Evolutionary conservation across 768 basidiomycete genomes (phyloP).

Genomic region (Harrya chromipes): DNA sequence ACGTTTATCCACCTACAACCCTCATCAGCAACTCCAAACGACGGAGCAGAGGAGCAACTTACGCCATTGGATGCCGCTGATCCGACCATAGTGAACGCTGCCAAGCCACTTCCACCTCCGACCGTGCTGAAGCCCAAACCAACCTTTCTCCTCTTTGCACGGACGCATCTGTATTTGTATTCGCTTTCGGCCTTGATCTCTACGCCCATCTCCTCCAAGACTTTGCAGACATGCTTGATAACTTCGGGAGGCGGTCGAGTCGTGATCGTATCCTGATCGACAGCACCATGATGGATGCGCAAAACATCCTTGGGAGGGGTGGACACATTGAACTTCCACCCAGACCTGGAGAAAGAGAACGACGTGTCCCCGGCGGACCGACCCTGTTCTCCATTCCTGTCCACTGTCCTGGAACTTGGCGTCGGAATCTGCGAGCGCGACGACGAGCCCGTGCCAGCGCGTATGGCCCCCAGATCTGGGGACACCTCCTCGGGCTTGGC

Average conservation of each 20-base stretch:
- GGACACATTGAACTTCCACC: constrained; percentile 33
- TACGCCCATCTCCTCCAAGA: constrained; percentile 86
- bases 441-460: constrained; percentile 22
- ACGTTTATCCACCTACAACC: constrained; percentile 75
- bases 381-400: constrained; percentile 18
- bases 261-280: constrained; percentile 88
- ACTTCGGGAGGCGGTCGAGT: constrained; percentile 82
- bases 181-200: constrained; percentile 87
- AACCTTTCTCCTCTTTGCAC: constrained; percentile 70
- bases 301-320: constrained; percentile 47
- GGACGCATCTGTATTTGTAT: constrained; percentile 84
- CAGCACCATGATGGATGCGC: constrained; percentile 86
- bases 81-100: constrained; percentile 75
- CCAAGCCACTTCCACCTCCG: constrained; percentile 46
- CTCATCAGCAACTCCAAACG: constrained; percentile 9
- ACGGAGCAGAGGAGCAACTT: constrained; percentile 31
- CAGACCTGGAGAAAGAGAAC: constrained; percentile 39
- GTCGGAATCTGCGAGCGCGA: constrained; percentile 31
- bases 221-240: constrained; percentile 76
- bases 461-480: constrained; percentile 9
- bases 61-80: constrained; percentile 87
- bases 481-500: constrained; percentile 30
- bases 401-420: constrained; percentile 25
- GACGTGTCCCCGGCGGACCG: constrained; percentile 28
- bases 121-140: constrained; percentile 43